Conservation (phyloP, 768 basidiomycete species). For the Gautieria morchelliformis region DNA sequence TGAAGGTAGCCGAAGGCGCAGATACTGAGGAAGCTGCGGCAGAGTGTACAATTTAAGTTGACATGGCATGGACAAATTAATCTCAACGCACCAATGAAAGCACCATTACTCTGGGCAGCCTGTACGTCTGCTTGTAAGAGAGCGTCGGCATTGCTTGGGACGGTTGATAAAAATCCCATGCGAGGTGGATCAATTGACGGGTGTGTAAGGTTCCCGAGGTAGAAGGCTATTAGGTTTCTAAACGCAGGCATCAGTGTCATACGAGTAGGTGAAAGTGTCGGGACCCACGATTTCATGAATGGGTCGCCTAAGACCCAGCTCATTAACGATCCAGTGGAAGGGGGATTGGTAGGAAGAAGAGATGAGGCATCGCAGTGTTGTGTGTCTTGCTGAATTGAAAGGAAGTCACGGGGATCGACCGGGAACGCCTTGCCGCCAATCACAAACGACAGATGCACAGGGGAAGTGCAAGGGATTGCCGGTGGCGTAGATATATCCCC, state of each 20-base stretch:
- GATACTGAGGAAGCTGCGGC: background rate
- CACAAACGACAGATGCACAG: background rate
- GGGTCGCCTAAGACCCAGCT: slow-evolving; percentile 5
- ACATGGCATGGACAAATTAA: background rate
- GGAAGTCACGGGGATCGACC: slow-evolving; percentile 7
- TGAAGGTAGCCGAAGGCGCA: slow-evolving; percentile 1
- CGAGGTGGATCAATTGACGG: slow-evolving; percentile 5
- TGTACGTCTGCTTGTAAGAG: background rate
- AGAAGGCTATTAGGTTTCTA: slow-evolving; percentile 5
- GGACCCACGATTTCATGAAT: slow-evolving; percentile 6
- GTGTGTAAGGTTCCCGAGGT: slow-evolving; percentile 5
- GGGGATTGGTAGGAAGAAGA: background rate
- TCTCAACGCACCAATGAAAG: slow-evolving; percentile 1
- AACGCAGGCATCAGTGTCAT: background rate
- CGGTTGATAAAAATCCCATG: slow-evolving; percentile 7
- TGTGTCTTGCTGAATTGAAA: background rate
- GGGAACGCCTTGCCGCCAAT: slow-evolving; percentile 7
- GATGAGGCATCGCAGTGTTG: background rate
- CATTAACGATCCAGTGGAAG: background rate
- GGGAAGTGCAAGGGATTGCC: background rate
- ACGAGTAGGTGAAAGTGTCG: background rate
- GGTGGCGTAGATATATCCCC: background rate
- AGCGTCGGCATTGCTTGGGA: background rate
- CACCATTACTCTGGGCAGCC: background rate
- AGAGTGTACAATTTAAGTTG: background rate